Evolutionary conservation across 2,329 filamentous ascomycete genomes (phyloP), one percentile per base, ranked within the genome.

Genomic region (Boeremia exigua): DNA sequence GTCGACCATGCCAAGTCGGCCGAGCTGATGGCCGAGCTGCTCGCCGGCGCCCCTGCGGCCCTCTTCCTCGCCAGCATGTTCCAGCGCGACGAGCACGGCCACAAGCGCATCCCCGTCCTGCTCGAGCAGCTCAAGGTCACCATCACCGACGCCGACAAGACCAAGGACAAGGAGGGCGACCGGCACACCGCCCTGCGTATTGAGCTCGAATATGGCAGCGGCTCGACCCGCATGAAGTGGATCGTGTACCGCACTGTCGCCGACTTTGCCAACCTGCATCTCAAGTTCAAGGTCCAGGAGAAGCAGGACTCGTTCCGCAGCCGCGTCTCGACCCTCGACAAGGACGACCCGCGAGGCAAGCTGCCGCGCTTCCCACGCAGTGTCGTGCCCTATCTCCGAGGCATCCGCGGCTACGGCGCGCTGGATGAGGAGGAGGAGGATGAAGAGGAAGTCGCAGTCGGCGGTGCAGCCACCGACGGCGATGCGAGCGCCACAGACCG

Each of bases 11-110:
- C 90, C 70, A 99, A 98, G 75, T 98, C 94, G 9, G 92, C 95
- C 2, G 95, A 99, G 75, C 82, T 99, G 42, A 94, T 99, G 85
- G 95, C 95, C 1, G 95, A 99, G 76, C 81, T 99, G 33, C 86
- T 95, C 44, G 96, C 95, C 38, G 95, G 92, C 49, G 92, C 93
- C 1, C 95, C 95, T 3, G 95, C 95, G 23, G 95, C 94, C 17
- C 81, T 99, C 55, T 96, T 99, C 76, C 80, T 99, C 48, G 95
- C 95, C 7, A 97, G 93, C 71, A 97, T 98, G 91, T 95, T 98
- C 67, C 95, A 98, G 77, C 86, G 95, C 54, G 95, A 99, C 67
- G 95, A 99, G 76, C 91, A 97, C 67, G 92, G 94, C 44, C 95
- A 96, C 76, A 95, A 91, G 77, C 88, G 93, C 56, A 96, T 99